phyloP scores from a whole-genome alignment of 805 yeast species.

The Alloascoidea africana region DNA sequence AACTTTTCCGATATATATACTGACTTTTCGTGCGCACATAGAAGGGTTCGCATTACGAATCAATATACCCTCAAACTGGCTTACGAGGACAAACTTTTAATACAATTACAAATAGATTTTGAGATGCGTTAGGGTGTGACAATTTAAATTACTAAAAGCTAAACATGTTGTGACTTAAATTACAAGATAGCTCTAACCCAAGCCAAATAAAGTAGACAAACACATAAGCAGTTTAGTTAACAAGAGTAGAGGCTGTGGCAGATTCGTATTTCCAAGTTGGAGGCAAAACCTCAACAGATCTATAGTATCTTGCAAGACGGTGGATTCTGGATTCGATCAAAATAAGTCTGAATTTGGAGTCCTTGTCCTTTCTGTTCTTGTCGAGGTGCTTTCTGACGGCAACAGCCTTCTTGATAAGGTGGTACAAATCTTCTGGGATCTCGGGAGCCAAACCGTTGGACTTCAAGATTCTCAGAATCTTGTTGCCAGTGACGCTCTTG shows the following conservation, averaged over 20 bases:
- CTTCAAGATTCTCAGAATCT: conserved; percentile 97
- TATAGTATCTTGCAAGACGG: conserved; percentile 99
- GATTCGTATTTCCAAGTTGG: conserved; percentile 99
- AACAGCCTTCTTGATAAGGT: conserved; percentile 98
- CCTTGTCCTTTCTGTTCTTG: conserved; percentile 99
- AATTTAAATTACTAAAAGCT: no score
- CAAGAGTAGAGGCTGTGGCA: conserved; percentile 99
- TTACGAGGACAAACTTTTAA: no score
- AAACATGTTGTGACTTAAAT: no score
- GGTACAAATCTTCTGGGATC: conserved; percentile 99
- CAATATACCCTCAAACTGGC: no score
- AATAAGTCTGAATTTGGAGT: conserved; percentile 99
- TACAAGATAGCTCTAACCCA: no score
- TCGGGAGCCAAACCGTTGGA: conserved; percentile 99
- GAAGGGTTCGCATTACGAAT: no score
- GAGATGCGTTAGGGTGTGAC: no score
- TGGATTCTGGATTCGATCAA: conserved; percentile 99
- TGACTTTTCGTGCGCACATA: no score
- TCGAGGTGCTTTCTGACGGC: conserved; percentile 99
- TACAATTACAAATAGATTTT: no score
- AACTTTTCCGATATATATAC: no score
- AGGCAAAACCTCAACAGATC: conserved; percentile 97
- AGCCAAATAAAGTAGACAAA: no score
- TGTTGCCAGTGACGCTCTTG: conserved; percentile 96
- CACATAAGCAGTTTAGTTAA: no score